phyloP scores from a whole-genome alignment of 768 basidiomycete species.

The Tulasnella sp. region DNA sequence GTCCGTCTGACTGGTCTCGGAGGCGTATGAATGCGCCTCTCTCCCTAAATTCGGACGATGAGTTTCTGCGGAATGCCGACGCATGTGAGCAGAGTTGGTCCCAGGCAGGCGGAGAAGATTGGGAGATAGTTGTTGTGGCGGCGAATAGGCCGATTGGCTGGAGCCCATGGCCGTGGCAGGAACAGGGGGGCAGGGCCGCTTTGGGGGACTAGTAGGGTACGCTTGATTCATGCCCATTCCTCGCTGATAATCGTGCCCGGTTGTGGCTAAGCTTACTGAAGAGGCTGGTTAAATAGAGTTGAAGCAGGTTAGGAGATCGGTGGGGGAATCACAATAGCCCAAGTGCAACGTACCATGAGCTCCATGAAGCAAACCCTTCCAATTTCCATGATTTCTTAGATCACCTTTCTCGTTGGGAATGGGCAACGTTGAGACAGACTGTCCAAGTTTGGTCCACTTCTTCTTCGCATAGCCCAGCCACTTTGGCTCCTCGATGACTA shows the following conservation, averaged over 20 bases:
- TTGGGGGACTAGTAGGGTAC: too few relatives aligned
- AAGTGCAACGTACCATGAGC: too few relatives aligned
- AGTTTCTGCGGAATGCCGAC: neutral
- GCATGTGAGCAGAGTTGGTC: neutral
- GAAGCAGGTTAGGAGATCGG: too few relatives aligned
- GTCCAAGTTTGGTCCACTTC: neutral
- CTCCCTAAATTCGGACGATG: too few relatives aligned
- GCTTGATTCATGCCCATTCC: neutral
- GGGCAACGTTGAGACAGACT: too few relatives aligned
- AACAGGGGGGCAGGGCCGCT: too few relatives aligned
- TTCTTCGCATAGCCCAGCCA: slow-evolving; percentile 6
- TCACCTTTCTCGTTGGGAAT: too few relatives aligned
- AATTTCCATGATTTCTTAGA: neutral
- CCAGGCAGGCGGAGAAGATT: neutral
- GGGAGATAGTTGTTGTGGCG: neutral
- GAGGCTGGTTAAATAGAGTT: too few relatives aligned
- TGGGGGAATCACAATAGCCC: too few relatives aligned
- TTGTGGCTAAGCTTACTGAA: too few relatives aligned
- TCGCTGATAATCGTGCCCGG: too few relatives aligned
- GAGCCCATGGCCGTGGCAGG: neutral
- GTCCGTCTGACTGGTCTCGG: neutral
- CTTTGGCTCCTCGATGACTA: slow-evolving; percentile 6
- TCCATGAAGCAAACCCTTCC: too few relatives aligned
- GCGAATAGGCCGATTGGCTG: neutral
- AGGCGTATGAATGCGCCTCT: neutral